Evolutionary conservation across 2,329 filamentous ascomycete species (phyloP).

Genomic region (Aureobasidium sp.): DNA sequence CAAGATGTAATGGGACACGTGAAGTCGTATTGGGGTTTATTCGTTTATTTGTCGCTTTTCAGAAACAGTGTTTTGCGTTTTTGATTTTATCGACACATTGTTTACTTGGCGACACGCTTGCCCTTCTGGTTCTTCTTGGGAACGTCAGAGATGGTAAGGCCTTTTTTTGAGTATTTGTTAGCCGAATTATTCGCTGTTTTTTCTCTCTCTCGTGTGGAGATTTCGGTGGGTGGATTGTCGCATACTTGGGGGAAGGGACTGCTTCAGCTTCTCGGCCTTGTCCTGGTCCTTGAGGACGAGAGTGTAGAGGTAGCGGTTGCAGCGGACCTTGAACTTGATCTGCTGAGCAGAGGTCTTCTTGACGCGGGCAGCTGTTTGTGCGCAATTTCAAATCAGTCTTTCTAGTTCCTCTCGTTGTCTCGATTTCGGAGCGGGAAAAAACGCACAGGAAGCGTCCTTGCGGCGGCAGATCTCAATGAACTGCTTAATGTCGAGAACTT

Average conservation of each 20-base stretch:
- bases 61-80: not conserved
- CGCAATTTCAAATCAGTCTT: not conserved
- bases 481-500: conserved; percentile 98
- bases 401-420: not conserved
- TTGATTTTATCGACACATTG: conserved; percentile 2
- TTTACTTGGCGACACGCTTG: conserved; percentile 37
- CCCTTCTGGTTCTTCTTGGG: conserved; percentile 57
- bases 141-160: conserved; percentile 53
- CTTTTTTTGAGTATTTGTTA: conserved; percentile 30
- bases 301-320: conserved; percentile 93
- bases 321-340: conserved; percentile 99
- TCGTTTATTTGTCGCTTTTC: not conserved
- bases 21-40: conserved; percentile 2
- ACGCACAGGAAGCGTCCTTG: conserved; percentile 98
- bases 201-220: too few relatives aligned
- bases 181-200: too few relatives aligned
- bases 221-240: not conserved
- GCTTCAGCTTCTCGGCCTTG: conserved; percentile 99
- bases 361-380: conserved; percentile 43
- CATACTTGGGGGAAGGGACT: conserved; percentile 95
- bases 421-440: conserved; percentile 15
- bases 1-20: not conserved
- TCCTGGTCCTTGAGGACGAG: conserved; percentile 97
- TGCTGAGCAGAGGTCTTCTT: conserved; percentile 87
- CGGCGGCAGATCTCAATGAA: conserved; percentile 99